These are phyloP conservation scores for Phaeosphaeriaceae sp. DNA, from an alignment of 2,329 filamentous ascomycete species.

Conservation along the genomic window DNA sequence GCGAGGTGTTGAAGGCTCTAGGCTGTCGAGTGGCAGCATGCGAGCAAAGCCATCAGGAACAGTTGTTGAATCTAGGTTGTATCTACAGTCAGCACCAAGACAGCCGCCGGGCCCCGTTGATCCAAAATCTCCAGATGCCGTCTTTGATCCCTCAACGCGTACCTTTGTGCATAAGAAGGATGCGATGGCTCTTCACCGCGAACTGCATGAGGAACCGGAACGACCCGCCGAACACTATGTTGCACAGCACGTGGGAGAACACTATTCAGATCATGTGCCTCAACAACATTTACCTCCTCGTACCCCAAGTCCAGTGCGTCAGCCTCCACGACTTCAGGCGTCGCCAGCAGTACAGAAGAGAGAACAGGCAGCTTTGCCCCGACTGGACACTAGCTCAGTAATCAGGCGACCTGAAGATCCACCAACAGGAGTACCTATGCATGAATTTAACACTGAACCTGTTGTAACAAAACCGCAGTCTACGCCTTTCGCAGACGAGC, in stretches of 20 bases:
- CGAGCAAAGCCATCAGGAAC: slow-evolving; percentile 58
- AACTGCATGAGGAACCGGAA: slow-evolving; percentile 35
- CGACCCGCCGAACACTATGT: slow-evolving; percentile 28
- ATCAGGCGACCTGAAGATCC: slow-evolving; percentile 10
- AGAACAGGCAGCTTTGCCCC: slow-evolving; percentile 14
- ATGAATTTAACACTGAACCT: slow-evolving; percentile 7
- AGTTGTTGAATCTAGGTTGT: slow-evolving; percentile 45
- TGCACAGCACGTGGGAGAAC: slow-evolving; percentile 24
- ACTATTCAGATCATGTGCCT: slow-evolving; percentile 11
- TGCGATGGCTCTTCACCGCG: slow-evolving; percentile 43
- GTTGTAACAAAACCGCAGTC: slow-evolving; percentile 21
- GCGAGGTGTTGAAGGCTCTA: slow-evolving; percentile 47
- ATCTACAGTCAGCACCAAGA: slow-evolving; percentile 13
- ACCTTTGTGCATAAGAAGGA: slow-evolving; percentile 47
- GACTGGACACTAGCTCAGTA: slow-evolving; percentile 2
- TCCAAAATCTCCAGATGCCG: slow-evolving; percentile 45
- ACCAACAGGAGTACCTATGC: slow-evolving; percentile 9
- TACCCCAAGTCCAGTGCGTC: slow-evolving; percentile 27
- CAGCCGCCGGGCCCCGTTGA: slow-evolving; percentile 36
- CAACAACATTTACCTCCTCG: slow-evolving; percentile 15
- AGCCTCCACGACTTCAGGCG: slow-evolving; percentile 16
- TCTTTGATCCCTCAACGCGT: slow-evolving; percentile 46
- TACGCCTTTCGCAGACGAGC: slow-evolving; percentile 56
- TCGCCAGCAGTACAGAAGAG: slow-evolving; percentile 14
- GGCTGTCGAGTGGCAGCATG: slow-evolving; percentile 60